Base-by-base conservation (phyloP, 164 flowering plant species). In the grape (Vitis vinifera) region DNA sequence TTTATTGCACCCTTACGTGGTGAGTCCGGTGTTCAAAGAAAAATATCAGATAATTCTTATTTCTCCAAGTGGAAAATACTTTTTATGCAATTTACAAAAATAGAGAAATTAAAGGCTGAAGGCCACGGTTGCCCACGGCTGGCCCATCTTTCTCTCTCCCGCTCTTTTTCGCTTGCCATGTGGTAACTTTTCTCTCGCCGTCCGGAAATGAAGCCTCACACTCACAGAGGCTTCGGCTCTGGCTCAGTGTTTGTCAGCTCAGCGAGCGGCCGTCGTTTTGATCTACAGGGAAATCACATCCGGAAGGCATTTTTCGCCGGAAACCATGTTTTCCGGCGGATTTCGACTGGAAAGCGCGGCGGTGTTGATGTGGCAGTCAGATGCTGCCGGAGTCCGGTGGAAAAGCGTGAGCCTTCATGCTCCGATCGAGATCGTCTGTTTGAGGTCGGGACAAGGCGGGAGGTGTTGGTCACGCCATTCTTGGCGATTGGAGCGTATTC, bases 381-480 rank as follows among this genome's bases (percentile, higher is more conserved):
- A 13, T 68, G 56, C 49, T 51, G 69, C 70, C 66, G 50, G 49
- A 23, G 69, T 47, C 69, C 69, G 1, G 8, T 60, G 3, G 76
- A 67, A 19, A 65, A 68, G 62, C 68, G 10, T 4, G 76, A 4
- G 77, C 31, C 4, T 37, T 37, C 44, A 12, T 29, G 58, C 15
- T 48, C 62, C 55, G 61, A 61, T 16, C 59, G 53, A 37, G 3
- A 37, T 59, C 61, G 12, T 15, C 56, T 44, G 3, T 6, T 61
- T 60, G 48, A 30, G 2, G 23, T 60, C 17, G 51, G 71, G 37
- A 66, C 78, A 10, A 71, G 95, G 59, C 81, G 98, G 9, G 78
- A 77, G 29, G 82, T 85, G 62, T 51, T 93, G 57, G 69, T 87
- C 62, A 65, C 91, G 13, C 95, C 98, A 1, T 59, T 88, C 44